Percentiles rank a stretch among this genome's conserved stretches.
phyloP scores from a whole-genome alignment of 805 yeast genomes.

The Starmerella khaoyaiensis region DNA sequence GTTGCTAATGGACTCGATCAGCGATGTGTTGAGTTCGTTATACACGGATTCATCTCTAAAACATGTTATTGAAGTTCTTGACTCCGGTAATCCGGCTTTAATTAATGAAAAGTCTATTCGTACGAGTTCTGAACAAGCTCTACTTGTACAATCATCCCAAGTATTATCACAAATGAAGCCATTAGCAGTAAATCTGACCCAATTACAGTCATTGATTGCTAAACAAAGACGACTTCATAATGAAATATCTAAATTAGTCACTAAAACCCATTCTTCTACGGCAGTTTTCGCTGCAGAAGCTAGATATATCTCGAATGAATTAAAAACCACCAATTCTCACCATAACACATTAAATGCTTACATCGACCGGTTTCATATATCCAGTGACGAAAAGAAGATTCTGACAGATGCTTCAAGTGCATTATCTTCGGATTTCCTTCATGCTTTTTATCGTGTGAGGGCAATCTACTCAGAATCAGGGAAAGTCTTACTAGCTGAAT shows the following conservation, averaged over 20 bases:
- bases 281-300: constrained; percentile 24
- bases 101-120: constrained; percentile 15
- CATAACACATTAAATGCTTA: constrained; percentile 25
- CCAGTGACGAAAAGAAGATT: constrained; percentile 56
- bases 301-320: constrained; percentile 20
- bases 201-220: constrained; percentile 20
- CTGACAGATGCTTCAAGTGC: constrained; percentile 28
- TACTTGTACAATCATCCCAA: constrained; percentile 16
- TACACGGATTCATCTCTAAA: constrained; percentile 20
- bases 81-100: background rate
- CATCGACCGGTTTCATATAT: constrained; percentile 50
- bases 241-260: constrained; percentile 20
- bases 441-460: constrained; percentile 47
- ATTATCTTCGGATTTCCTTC: constrained; percentile 44
- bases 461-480: constrained; percentile 55
- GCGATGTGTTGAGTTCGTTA: constrained; percentile 18
- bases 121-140: constrained; percentile 10
- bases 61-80: constrained; percentile 19
- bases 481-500: constrained; percentile 42
- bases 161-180: constrained; percentile 28
- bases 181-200: constrained; percentile 22
- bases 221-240: constrained; percentile 15
- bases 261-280: constrained; percentile 19
- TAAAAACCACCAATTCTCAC: constrained; percentile 19
- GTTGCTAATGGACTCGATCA: constrained; percentile 12